These are phyloP conservation scores for Thelonectria discophora DNA, from an alignment of 2,329 filamentous ascomycete species.

Conservation along the genomic window DNA sequence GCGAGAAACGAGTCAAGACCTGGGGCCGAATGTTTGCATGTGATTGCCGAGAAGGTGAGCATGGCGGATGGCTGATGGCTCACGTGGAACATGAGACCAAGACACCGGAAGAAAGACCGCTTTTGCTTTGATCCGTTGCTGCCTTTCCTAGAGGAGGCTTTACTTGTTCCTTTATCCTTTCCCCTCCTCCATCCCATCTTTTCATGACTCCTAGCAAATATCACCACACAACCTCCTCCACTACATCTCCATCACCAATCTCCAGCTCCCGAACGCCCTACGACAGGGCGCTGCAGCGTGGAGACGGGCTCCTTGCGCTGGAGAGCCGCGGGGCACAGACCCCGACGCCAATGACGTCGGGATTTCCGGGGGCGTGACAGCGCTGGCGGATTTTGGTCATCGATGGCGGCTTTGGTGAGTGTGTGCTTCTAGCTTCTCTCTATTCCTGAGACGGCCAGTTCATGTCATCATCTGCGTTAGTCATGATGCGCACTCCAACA, in stretches of 20 bases:
- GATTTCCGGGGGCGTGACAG: slow-evolving; percentile 35
- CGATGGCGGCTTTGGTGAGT: slow-evolving; percentile 50
- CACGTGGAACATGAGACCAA: slow-evolving; percentile 33
- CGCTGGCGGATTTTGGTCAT: slow-evolving; percentile 37
- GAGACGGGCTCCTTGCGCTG: slow-evolving; percentile 19
- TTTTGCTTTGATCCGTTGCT: background rate
- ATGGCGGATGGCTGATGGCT: slow-evolving; percentile 25
- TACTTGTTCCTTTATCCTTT: background rate
- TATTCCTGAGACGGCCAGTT: background rate
- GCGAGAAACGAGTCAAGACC: no score
- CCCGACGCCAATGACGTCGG: slow-evolving; percentile 44
- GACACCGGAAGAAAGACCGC: background rate
- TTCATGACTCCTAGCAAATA: background rate
- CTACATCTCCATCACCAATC: background rate
- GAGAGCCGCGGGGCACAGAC: slow-evolving; percentile 30
- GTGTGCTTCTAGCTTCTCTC: background rate
- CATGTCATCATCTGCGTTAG: background rate
- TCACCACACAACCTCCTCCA: no score
- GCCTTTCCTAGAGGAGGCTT: background rate
- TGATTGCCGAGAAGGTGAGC: slow-evolving; percentile 31
- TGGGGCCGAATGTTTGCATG: slow-evolving; percentile 36
- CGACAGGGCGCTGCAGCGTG: slow-evolving; percentile 13
- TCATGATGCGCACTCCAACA: slow-evolving; percentile 1
- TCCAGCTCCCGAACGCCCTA: slow-evolving; percentile 8
- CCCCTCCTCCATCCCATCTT: background rate